Percentiles rank a stretch among this genome's conserved stretches.
Evolutionary conservation across 116 monocot genomes (phyloP).

Genomic region (Iris pallida): DNA sequence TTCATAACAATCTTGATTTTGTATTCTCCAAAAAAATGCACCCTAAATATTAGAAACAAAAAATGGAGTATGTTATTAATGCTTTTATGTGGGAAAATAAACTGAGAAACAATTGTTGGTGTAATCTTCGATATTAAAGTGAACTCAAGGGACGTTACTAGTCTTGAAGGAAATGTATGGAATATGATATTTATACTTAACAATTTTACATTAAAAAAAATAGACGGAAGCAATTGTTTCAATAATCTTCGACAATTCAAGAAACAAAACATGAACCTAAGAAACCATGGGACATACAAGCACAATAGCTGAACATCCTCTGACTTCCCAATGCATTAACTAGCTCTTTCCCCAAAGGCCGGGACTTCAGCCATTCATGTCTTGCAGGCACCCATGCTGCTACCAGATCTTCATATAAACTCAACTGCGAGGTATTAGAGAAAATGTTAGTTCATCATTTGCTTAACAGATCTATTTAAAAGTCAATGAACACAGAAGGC

Average conservation of each 20-base stretch:
- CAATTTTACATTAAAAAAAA: no score
- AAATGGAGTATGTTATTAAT: no score
- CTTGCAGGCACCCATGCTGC: slow-evolving; percentile 94
- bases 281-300: slow-evolving; percentile 39
- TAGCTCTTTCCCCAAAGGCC: slow-evolving; percentile 74
- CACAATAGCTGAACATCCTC: slow-evolving; percentile 85
- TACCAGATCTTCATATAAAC: slow-evolving; percentile 95
- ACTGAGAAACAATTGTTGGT: no score
- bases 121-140: no score
- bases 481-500: background rate
- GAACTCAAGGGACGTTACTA: no score
- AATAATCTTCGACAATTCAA: background rate
- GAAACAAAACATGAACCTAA: background rate
- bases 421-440: slow-evolving; percentile 50
- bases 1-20: no score
- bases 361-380: slow-evolving; percentile 84
- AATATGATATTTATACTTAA: no score
- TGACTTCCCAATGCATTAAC: slow-evolving; percentile 55
- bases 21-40: no score
- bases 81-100: no score
- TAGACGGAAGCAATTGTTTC: no score
- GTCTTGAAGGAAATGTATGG: no score
- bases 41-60: no score
- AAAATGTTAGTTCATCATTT: slow-evolving; percentile 1
- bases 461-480: slow-evolving; percentile 1